phyloP scores from a whole-genome alignment of 306 rosid genomes.

The Corylus avellana region DNA sequence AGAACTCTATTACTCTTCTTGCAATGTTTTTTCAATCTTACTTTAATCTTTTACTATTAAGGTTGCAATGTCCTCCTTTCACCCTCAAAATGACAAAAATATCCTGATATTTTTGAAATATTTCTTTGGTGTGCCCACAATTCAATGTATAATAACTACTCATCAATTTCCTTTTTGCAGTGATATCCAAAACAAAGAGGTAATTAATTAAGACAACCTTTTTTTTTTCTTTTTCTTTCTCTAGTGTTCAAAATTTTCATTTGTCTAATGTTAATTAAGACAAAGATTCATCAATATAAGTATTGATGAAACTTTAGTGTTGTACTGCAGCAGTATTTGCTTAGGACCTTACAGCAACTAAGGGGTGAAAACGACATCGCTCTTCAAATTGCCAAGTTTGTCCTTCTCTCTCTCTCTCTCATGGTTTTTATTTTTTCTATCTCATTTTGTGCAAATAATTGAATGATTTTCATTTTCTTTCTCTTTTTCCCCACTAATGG shows the following conservation, averaged over 20 bases:
- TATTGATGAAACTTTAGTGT: neutral
- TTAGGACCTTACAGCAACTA: conserved; percentile 44
- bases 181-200: conserved; percentile 83
- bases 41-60: too few relatives aligned
- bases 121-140: neutral
- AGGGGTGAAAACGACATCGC: conserved; percentile 52
- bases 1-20: neutral
- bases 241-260: neutral
- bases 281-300: neutral
- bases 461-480: neutral
- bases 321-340: conserved; percentile 42
- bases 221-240: too few relatives aligned
- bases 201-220: neutral
- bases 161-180: conserved; percentile 40
- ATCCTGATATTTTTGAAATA: too few relatives aligned
- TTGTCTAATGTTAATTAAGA: too few relatives aligned
- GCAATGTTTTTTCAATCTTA: too few relatives aligned
- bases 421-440: neutral
- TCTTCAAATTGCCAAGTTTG: conserved; percentile 45
- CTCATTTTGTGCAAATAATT: neutral
- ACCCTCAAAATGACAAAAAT: too few relatives aligned
- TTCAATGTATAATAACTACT: neutral
- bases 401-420: neutral
- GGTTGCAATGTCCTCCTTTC: too few relatives aligned
- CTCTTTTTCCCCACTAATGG: neutral